Percentiles rank a stretch among this genome's conserved stretches.
Evolutionary conservation across 495 filamentous ascomycete species (phyloP).

Genomic region (Halenospora varia): DNA sequence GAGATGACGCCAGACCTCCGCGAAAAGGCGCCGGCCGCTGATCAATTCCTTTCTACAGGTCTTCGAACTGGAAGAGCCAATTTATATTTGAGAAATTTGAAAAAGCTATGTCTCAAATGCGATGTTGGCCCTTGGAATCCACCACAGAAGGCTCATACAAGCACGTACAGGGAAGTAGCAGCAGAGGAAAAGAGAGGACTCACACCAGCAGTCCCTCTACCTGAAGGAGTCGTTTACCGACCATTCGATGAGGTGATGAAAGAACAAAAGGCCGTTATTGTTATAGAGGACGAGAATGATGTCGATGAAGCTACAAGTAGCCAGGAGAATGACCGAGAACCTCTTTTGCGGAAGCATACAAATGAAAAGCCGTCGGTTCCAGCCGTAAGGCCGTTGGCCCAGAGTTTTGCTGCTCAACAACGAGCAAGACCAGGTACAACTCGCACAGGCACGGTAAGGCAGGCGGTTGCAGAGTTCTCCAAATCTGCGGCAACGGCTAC

Average conservation of each 20-base stretch:
- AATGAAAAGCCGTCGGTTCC: neutral
- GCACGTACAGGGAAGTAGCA: conserved; percentile 64
- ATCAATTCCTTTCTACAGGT: conserved; percentile 19
- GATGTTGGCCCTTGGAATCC: conserved; percentile 46
- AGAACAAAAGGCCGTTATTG: conserved; percentile 13
- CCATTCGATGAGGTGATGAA: conserved; percentile 38
- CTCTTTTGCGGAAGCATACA: neutral
- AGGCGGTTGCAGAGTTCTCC: conserved; percentile 12
- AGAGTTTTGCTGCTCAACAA: conserved; percentile 59
- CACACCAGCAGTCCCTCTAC: conserved; percentile 65
- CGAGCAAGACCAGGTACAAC: conserved; percentile 28
- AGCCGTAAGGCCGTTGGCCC: conserved; percentile 38
- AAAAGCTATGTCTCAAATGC: conserved; percentile 26
- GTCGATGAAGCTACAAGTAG: neutral
- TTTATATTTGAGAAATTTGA: conserved; percentile 19
- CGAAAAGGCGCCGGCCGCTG: conserved; percentile 38
- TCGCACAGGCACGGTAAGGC: conserved; percentile 26
- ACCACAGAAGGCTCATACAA: conserved; percentile 42
- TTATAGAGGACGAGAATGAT: neutral
- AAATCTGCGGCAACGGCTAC: conserved; percentile 6
- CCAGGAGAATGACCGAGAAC: neutral
- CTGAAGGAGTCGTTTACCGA: conserved; percentile 63
- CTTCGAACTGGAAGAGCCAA: conserved; percentile 16
- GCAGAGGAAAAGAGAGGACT: conserved; percentile 67
- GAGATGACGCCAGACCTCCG: conserved; percentile 48